These are phyloP conservation scores for Ophiosphaerella narmari DNA, from an alignment of 2,329 filamentous ascomycete species.

Conservation along the genomic window DNA sequence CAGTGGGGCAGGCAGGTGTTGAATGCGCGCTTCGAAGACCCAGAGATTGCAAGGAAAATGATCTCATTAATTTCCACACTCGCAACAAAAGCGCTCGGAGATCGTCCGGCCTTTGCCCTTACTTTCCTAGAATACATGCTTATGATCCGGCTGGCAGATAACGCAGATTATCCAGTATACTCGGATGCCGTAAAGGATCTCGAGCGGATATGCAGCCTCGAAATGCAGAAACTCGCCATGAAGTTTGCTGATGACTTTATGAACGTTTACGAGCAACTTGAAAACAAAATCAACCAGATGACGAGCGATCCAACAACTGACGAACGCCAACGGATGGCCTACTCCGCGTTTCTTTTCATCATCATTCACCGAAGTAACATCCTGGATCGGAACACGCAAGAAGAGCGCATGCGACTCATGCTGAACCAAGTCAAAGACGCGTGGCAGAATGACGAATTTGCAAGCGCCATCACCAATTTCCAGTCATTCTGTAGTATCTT, in stretches of 20 bases:
- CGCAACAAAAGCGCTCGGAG: conserved; percentile 78
- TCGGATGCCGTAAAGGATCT: conserved; percentile 90
- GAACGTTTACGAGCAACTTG: conserved; percentile 84
- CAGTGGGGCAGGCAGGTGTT: conserved; percentile 75
- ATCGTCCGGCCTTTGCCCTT: conserved; percentile 79
- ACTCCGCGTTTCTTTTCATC: conserved; percentile 89
- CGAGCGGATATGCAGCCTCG: conserved; percentile 80
- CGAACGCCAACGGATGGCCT: conserved; percentile 81
- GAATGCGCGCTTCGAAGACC: conserved; percentile 77
- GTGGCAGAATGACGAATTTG: conserved; percentile 76
- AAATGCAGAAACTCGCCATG: conserved; percentile 84
- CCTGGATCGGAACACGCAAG: conserved; percentile 71
- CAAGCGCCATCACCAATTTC: conserved; percentile 73
- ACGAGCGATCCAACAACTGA: conserved; percentile 73
- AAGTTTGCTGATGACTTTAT: conserved; percentile 91
- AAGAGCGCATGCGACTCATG: conserved; percentile 75
- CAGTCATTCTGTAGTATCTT: conserved; percentile 78
- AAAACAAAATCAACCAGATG: conserved; percentile 81
- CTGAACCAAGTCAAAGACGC: conserved; percentile 78
- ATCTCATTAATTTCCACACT: conserved; percentile 84
- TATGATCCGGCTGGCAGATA: conserved; percentile 75
- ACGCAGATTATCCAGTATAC: conserved; percentile 72
- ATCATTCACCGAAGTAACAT: conserved; percentile 85
- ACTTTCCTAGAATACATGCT: conserved; percentile 91
- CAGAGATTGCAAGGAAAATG: conserved; percentile 78